Base-by-base conservation (phyloP, 192 early-diverging fungal species). In the Coemansia sp. region DNA sequence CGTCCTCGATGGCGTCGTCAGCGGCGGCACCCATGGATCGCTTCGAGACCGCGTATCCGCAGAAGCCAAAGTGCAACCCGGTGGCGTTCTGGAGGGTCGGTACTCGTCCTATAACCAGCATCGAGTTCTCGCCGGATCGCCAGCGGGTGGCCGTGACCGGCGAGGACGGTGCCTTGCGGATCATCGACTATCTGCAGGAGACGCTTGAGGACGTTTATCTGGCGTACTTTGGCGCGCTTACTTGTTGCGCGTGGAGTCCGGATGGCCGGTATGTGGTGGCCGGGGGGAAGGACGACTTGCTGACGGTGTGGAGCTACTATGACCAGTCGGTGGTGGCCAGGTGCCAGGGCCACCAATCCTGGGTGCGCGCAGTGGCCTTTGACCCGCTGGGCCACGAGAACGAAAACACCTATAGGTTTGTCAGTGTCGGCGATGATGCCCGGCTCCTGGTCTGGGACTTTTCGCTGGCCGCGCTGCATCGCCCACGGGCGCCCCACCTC, bases 381-480 rank as follows among this genome's bases (percentile, higher is more conserved):
- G 95, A 98, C 56, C 80, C 84, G 5, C 74, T 80, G 73, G 55
- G 45, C 23, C 73, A 78, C 32, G 89, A 85, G 48, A 83, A 82
- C 42, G 87, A 86, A n/a, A 58, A 78, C 29, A 85, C 79, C 16
- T 94, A 91, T 61, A 62, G 91, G 19, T 87, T 98, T 60, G 87
- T 82, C 36, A 91, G 87, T 49, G 87, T 94, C 17, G 92, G 88
- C 14, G 92, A 98, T 33, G 92, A 96, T 58, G 80, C 86, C 6
- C 78, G 81, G 44, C 49, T 98, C 2, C 60, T 88, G n/a, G 56
- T 98, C 7, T 96, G 95, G 92, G 95, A 98, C 59, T 95, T 98
- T 60, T 86, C 85, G 34, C 74, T 89, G 10, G 60, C 77, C 8
- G 78, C 83, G 1, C 58, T 96, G 21, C 86, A 85, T 47, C 76